Base-by-base conservation (phyloP, 2,329 filamentous ascomycete genomes). In the Monosporascus sp. region DNA sequence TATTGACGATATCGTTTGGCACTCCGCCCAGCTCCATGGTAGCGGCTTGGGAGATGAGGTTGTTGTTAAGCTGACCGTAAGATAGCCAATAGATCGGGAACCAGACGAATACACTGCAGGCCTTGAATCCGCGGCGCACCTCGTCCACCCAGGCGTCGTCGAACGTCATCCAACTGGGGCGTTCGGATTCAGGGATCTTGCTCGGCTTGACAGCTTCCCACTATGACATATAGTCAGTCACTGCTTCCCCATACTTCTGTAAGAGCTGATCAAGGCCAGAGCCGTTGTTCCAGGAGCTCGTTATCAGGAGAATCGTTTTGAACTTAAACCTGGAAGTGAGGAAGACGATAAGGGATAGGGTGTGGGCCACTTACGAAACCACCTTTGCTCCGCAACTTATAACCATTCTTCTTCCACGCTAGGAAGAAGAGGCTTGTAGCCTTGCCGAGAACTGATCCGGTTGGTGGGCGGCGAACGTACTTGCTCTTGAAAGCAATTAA, bases 131-230 rank as follows among this genome's bases (percentile, higher is more conserved):
- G 70, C 88, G 85, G 50, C 78, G 77, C 48, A 91, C 83, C 65
- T 92, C 86, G 65, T 90, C 88, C 36, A 93, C 88, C 88, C 88
- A 93, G 50, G 82, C 82, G 60, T 93, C 89, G 57, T 93, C 88
- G 60, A 90, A 91, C 0, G 84, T 88, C 85, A 92, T 91, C 87
- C 87, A 92, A 0, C 51, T 41, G 0, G 88, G 88, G 51, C 84
- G 83, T 57, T 76, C 66, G 1, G 68, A 68, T 38, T 77, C 72
- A 9, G 78, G 72, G 6, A 89, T 75, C 37, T 75, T 73, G 65
- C 83, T 87, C 3, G 88, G 88, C 72, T 88, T 89, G 54, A 83
- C 82, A 18, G 42, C 24, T 27, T 46, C 42, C 42, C 42, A 46
- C 42, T 46, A 46, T 11, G 42, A 31, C 6, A n/a, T n/a, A 14